Evolutionary conservation across 768 basidiomycete species (phyloP), one percentile per base, ranked within the genome.

Genomic region (Mycena alexandri): DNA sequence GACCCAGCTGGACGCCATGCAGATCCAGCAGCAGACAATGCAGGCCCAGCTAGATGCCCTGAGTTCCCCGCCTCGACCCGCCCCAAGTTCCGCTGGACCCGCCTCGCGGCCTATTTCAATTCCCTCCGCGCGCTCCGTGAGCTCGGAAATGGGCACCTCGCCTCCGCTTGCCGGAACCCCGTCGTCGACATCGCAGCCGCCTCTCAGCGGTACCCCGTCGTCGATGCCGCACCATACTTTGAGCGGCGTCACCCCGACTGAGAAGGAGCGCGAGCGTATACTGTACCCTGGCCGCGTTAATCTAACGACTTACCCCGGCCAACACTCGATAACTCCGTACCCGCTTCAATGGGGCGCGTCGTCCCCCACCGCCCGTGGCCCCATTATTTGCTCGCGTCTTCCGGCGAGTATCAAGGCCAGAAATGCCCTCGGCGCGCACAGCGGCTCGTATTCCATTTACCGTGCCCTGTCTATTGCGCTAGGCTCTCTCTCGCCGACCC

Each of bases 401-500:
- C 87, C 92, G 0, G 85, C 86, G 14, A 90, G 91, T 34, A 92
- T 97, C 83, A 96, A 96, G 80, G 86, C 90, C 59, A 91, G 97
- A 51, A 98, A 98, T 78, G 93, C 96, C 25, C 87, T 98, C 75
- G 96, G 97, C 12, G 96, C 97, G 0, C 96, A 98, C 76, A 91
- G 90, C 0, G 96, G 97, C 8, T 93, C 92, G 1, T 98, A 98
- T 79, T 95, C 93, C 16, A 96, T 98, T 79, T 98, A 98, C 78
- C 90, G 95, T 38, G 94, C 97, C 0, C 85, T 99, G 14, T 89
- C 93, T 12, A 96, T 98, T 75, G 97, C 95, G 10, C 92, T 97
- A 87, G 93, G 93, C 43, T 86, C 91, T 3, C 88, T 95, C 61
- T 82, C 88, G 33, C 93, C 93, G 0, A 83, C 87, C 1, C 92